phyloP scores from a whole-genome alignment of 768 basidiomycete species.

The Boletus coccyginus region DNA sequence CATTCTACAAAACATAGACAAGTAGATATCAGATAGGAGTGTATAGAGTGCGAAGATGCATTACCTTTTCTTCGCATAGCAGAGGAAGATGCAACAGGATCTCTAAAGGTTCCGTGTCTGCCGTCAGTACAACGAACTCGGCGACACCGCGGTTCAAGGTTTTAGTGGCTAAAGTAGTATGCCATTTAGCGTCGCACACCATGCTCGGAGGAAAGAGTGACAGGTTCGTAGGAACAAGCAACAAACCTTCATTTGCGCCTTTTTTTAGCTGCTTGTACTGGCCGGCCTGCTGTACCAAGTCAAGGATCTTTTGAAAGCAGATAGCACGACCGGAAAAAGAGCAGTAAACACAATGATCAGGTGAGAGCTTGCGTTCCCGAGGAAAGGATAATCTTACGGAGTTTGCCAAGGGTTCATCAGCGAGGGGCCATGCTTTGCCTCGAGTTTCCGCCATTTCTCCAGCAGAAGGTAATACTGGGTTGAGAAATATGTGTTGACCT shows the following conservation, averaged over 20 bases:
- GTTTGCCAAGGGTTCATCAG: conserved; percentile 86
- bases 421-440: conserved; percentile 87
- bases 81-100: conserved; percentile 96
- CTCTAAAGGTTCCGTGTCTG: conserved; percentile 96
- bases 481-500: conserved; percentile 51
- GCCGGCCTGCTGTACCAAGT: conserved; percentile 92
- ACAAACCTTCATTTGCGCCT: conserved; percentile 94
- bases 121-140: conserved; percentile 95
- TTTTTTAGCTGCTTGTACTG: conserved; percentile 99
- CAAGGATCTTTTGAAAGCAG: conserved; percentile 67
- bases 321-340: background rate
- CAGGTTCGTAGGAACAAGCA: background rate
- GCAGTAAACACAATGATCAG: background rate
- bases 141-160: conserved; percentile 97
- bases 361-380: background rate
- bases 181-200: conserved; percentile 5
- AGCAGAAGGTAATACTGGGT: conserved; percentile 1
- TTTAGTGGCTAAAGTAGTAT: conserved; percentile 73
- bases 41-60: conserved; percentile 7
- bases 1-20: conserved; percentile 57
- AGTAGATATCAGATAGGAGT: background rate
- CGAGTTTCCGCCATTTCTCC: conserved; percentile 61
- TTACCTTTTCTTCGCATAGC: conserved; percentile 96
- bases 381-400: conserved; percentile 49
- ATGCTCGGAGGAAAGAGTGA: background rate